Evolutionary conservation across 2,329 filamentous ascomycete species (phyloP).

Genomic region (Aspergillus uvarum): DNA sequence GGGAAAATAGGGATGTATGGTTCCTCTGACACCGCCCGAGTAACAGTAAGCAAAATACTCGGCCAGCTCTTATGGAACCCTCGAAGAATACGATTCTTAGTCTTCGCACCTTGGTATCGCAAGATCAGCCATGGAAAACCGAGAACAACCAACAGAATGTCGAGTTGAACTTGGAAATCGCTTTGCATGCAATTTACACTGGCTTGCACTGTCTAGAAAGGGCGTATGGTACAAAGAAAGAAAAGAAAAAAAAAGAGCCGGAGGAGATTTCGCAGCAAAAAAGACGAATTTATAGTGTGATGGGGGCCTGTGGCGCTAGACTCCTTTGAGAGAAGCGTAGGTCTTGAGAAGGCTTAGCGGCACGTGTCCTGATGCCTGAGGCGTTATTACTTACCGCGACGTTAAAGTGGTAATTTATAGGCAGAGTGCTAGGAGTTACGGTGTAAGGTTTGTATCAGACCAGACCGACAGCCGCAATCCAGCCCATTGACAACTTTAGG

Average conservation of each 20-base stretch:
- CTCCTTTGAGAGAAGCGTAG: constrained; percentile 16
- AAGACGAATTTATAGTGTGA: constrained; percentile 19
- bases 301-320: constrained; percentile 24
- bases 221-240: constrained; percentile 60
- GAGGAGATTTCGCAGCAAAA: constrained; percentile 13
- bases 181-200: constrained; percentile 51
- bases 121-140: constrained; percentile 62
- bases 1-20: constrained; percentile 57
- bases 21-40: constrained; percentile 83
- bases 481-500: neutral
- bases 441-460: neutral
- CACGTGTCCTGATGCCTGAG: neutral
- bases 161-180: constrained; percentile 52
- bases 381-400: neutral
- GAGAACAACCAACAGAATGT: constrained; percentile 67
- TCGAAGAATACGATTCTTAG: constrained; percentile 41
- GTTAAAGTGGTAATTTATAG: neutral
- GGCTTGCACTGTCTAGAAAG: constrained; percentile 84
- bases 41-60: constrained; percentile 63
- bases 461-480: neutral
- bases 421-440: neutral
- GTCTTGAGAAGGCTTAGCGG: neutral
- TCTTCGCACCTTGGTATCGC: constrained; percentile 64
- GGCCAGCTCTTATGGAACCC: constrained; percentile 73
- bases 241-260: constrained; percentile 39